A percentile compares a stretch with the other conserved stretches of the same genome.
Evolutionary conservation across 495 filamentous ascomycete genomes (phyloP).

Genomic region (Apodospora peruviana): DNA sequence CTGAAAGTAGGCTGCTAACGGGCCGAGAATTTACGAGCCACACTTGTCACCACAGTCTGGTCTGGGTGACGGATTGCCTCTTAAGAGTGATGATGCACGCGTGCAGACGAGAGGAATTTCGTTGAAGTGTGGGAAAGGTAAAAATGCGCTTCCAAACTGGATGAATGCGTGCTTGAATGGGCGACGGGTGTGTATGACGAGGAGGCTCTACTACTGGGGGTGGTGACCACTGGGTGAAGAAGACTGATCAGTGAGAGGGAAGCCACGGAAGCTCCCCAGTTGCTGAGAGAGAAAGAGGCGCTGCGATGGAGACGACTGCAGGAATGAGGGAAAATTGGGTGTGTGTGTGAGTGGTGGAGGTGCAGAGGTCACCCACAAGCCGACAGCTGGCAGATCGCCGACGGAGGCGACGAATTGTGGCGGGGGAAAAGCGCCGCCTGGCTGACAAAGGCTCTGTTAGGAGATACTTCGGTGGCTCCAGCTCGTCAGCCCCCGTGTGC

Average conservation of each 20-base stretch:
- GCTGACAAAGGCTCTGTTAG: background rate
- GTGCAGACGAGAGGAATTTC: no score
- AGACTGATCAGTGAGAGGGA: no score
- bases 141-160: no score
- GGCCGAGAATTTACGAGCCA: no score
- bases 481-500: background rate
- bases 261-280: no score
- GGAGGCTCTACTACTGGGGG: no score
- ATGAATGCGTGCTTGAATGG: background rate
- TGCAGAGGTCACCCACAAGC: background rate
- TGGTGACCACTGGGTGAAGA: no score
- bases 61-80: no score
- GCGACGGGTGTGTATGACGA: background rate
- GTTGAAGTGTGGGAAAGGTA: no score
- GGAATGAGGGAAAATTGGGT: background rate
- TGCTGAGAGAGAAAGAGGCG: background rate
- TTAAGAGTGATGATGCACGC: no score
- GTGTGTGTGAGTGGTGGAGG: background rate
- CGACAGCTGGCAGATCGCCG: background rate
- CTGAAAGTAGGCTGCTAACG: no score
- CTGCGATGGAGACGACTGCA: background rate
- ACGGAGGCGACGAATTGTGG: background rate
- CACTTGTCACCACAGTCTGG: no score
- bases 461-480: background rate
- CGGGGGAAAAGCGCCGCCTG: background rate